Evolutionary conservation across 2,329 filamentous ascomycete genomes (phyloP).

Genomic region (Alternaria sp.): DNA sequence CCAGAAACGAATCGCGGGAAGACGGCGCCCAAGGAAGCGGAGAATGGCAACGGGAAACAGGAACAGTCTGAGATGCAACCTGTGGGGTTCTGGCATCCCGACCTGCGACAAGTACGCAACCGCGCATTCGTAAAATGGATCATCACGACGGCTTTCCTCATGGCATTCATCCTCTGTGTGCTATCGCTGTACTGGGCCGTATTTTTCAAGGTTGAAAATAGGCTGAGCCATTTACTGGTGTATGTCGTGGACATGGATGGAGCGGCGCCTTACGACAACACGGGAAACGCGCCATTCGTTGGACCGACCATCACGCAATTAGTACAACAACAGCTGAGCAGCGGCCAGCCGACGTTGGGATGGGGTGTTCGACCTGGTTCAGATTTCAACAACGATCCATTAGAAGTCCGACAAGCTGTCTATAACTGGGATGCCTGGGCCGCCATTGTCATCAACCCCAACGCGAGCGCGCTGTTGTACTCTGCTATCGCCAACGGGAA

Average conservation of each 20-base stretch:
- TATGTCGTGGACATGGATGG: slow-evolving; percentile 71
- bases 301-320: slow-evolving; percentile 61
- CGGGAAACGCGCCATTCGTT: slow-evolving; percentile 57
- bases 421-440: slow-evolving; percentile 67
- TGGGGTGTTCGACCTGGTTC: slow-evolving; percentile 57
- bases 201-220: slow-evolving; percentile 57
- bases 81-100: slow-evolving; percentile 57
- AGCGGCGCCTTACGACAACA: slow-evolving; percentile 58
- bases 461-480: slow-evolving; percentile 65
- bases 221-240: slow-evolving; percentile 56
- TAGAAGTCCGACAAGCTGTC: slow-evolving; percentile 63
- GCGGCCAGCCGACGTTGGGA: slow-evolving; percentile 53
- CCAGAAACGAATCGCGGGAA: slow-evolving; percentile 13
- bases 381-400: slow-evolving; percentile 63
- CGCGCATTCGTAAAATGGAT: slow-evolving; percentile 52
- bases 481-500: slow-evolving; percentile 63
- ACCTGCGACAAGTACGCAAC: slow-evolving; percentile 48
- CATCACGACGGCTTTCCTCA: slow-evolving; percentile 58
- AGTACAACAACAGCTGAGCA: slow-evolving; percentile 53
- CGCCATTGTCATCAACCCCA: slow-evolving; percentile 67
- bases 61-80: slow-evolving; percentile 34
- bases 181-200: slow-evolving; percentile 69
- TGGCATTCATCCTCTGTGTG: slow-evolving; percentile 62
- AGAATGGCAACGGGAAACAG: slow-evolving; percentile 13
- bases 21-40: slow-evolving; percentile 9